These are phyloP conservation scores for Hydrangea macrophylla DNA, from an alignment of 148 eudicot species.

Conservation along the genomic window DNA sequence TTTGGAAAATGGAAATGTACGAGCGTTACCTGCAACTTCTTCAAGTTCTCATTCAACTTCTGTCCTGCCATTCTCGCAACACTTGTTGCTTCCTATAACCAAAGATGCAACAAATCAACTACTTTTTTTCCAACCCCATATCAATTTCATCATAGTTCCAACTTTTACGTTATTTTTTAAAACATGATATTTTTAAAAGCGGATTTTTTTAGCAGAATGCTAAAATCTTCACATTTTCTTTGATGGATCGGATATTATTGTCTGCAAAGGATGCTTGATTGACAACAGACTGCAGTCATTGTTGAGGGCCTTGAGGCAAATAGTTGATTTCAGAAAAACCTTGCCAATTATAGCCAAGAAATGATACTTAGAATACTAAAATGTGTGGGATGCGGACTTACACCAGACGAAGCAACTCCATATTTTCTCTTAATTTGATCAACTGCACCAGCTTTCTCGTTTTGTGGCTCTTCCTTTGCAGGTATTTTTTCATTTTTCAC, in stretches of 20 bases:
- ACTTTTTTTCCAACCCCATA: too few species aligned
- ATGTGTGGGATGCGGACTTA: constrained; percentile 30
- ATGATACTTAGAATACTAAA: not conserved
- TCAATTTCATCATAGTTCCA: too few species aligned
- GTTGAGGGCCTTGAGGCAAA: too few species aligned
- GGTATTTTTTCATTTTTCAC: constrained; percentile 60
- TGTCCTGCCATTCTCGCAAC: constrained; percentile 42
- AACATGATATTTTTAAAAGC: too few species aligned
- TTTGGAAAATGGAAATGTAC: not conserved
- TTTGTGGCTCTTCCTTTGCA: constrained; percentile 49
- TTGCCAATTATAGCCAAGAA: not conserved
- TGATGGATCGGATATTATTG: not conserved
- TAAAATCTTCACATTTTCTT: too few species aligned
- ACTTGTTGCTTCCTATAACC: constrained; percentile 56
- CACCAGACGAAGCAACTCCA: constrained; percentile 62
- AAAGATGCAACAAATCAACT: not conserved
- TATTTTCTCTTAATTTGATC: constrained; percentile 94
- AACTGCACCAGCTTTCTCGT: constrained; percentile 62
- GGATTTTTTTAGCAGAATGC: too few species aligned
- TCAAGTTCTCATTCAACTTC: constrained; percentile 58
- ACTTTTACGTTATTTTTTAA: too few species aligned
- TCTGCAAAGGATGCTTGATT: too few species aligned
- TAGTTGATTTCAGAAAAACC: too few species aligned
- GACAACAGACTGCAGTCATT: too few species aligned
- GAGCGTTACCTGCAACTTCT: constrained; percentile 54